Conservation (phyloP, 495 filamentous ascomycete species). For the Penicillium taxi region DNA sequence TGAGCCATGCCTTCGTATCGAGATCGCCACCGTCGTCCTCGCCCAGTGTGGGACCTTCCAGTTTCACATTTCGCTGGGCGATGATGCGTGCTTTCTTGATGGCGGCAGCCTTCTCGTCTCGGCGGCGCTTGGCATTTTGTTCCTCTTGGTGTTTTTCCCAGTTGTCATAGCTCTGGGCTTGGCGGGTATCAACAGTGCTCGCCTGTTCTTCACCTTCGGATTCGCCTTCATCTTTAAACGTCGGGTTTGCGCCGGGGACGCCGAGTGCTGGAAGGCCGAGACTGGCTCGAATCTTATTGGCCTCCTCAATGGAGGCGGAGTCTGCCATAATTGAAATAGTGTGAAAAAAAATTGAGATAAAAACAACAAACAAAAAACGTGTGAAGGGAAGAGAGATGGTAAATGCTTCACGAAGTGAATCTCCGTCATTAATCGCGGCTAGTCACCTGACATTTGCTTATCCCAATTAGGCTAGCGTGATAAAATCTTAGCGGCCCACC, state of each 20-base stretch:
- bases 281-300: slow-evolving; percentile 83
- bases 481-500: slow-evolving; percentile 17
- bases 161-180: slow-evolving; percentile 69
- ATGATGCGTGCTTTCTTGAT: slow-evolving; percentile 85
- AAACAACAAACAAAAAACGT: slow-evolving; percentile 1
- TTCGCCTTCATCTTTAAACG: slow-evolving; percentile 49
- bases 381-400: not conserved
- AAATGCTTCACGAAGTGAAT: not conserved
- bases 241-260: slow-evolving; percentile 57
- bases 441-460: slow-evolving; percentile 13
- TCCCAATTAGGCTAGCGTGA: slow-evolving; percentile 14
- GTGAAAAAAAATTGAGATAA: slow-evolving; percentile 9
- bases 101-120: slow-evolving; percentile 66
- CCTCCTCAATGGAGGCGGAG: slow-evolving; percentile 81
- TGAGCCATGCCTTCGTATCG: slow-evolving; percentile 78
- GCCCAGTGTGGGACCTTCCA: slow-evolving; percentile 75
- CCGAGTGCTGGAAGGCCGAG: slow-evolving; percentile 88
- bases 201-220: slow-evolving; percentile 49
- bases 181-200: slow-evolving; percentile 72
- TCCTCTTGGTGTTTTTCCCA: slow-evolving; percentile 59
- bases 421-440: slow-evolving; percentile 5
- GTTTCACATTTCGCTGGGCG: slow-evolving; percentile 60
- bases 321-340: slow-evolving; percentile 76
- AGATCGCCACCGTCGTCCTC: slow-evolving; percentile 54
- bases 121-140: slow-evolving; percentile 58